Evolutionary conservation across 441 rosid genomes (phyloP), one percentile per base, ranked within the genome.

Genomic region (Erysimum pusillum): DNA sequence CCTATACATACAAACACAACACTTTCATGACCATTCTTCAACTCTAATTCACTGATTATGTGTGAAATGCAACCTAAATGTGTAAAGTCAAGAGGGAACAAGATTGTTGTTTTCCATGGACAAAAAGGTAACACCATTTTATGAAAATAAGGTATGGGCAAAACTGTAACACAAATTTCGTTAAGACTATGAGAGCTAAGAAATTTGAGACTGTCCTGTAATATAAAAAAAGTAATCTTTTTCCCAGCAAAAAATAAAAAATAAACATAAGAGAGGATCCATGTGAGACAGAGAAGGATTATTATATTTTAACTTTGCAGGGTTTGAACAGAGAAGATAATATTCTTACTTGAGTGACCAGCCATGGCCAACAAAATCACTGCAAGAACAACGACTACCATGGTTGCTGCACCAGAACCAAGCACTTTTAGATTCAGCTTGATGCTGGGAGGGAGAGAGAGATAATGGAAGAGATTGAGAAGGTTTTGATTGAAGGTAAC

Each of bases 271-370:
- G n/a, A 70, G 36, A 52, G 53, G 69, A 65, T 61, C 53, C 49
- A 53, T 60, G n/a, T 52, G 63, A 73, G 60, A 49, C 17, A 63
- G 32, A 67, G 51, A 51, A 61, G 5, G 22, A 18, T 52, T 66
- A 52, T 14, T 51, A 13, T 48, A 58, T n/a, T 49, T n/a, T 4
- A 39, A 58, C 20, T 41, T n/a, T 78, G 42, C 20, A 61, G 52
- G 70, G 7, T 18, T 17, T 66, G 25, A 51, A 54, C 75, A 67
- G 48, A 69, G 71, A 42, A 56, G 57, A 75, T 42, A 56, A n/a
- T n/a, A n/a, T n/a, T 18, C 94, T 86, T 83, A 94, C 98, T 81
- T 64, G 98, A 93, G 77, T 69, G 85, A 73, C 89, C 93, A 77
- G 91, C 75, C 84, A 89, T 71, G 86, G 88, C 85, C 77, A 89